Evolutionary conservation across 208 protist species (phyloP).

Genomic region (Phytomonas sp.): DNA sequence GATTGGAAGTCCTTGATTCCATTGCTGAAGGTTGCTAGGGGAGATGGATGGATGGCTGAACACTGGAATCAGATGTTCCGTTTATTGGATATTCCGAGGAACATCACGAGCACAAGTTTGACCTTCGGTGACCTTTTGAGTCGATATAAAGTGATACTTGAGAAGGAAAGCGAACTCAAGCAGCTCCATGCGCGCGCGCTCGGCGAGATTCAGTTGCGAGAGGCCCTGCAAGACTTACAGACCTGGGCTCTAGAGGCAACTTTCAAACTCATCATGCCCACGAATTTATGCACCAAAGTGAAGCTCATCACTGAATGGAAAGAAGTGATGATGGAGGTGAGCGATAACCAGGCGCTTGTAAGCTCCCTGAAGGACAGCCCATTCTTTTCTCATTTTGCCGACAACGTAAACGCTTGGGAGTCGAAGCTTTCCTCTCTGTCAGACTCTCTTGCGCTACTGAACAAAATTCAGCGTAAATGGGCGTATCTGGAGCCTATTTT

Average conservation of each 20-base stretch:
- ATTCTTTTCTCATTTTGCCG: conserved; percentile 91
- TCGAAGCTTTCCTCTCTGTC: conserved; percentile 82
- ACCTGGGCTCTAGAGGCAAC: conserved; percentile 82
- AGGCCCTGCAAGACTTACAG: conserved; percentile 93
- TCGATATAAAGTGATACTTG: conserved; percentile 54
- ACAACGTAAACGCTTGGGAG: conserved; percentile 89
- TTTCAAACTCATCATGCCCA: conserved; percentile 82
- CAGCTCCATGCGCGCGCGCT: conserved; percentile 88
- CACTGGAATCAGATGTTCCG: conserved; percentile 95
- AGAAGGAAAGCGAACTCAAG: conserved; percentile 85
- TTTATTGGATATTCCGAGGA: conserved; percentile 75
- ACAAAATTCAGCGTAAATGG: conserved; percentile 96
- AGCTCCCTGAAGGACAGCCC: conserved; percentile 93
- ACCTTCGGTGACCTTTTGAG: conserved; percentile 89
- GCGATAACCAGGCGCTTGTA: conserved; percentile 94
- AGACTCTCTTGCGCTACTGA: conserved; percentile 80
- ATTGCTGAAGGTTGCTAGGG: conserved; percentile 87
- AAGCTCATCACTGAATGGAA: conserved; percentile 97
- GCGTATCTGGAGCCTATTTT: conserved; percentile 98
- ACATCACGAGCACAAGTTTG: conserved; percentile 65
- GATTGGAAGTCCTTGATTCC: conserved; percentile 65
- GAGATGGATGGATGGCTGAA: conserved; percentile 93
- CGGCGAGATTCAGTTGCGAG: conserved; percentile 93
- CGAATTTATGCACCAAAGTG: conserved; percentile 27
- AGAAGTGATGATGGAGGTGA: conserved; percentile 92